These are phyloP conservation scores for Neurospora sp. DNA, from an alignment of 495 filamentous ascomycete species.

Conservation along the genomic window DNA sequence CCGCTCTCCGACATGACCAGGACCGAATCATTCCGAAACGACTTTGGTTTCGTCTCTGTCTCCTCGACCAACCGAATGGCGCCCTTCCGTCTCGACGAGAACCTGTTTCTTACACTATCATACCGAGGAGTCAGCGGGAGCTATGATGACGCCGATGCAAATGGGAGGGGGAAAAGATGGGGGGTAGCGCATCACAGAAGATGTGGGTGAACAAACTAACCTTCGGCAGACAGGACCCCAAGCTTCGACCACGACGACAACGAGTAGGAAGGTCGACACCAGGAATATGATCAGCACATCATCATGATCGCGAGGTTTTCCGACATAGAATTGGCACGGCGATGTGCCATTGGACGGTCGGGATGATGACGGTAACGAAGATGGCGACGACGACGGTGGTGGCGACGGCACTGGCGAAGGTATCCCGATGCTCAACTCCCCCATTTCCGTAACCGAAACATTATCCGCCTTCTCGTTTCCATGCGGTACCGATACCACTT, in stretches of 20 bases:
- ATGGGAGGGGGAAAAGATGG: neutral
- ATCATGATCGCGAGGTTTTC: slow-evolving; percentile 23
- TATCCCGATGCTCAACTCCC: slow-evolving; percentile 6
- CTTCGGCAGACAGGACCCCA: slow-evolving; percentile 22
- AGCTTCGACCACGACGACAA: slow-evolving; percentile 26
- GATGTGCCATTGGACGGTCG: neutral
- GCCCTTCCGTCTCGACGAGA: slow-evolving; percentile 2
- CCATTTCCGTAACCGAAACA: slow-evolving; percentile 3
- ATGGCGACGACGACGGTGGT: neutral
- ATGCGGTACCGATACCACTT: slow-evolving; percentile 6
- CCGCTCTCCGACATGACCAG: neutral
- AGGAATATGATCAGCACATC: slow-evolving; percentile 29
- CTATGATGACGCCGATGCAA: neutral
- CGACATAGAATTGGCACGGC: neutral
- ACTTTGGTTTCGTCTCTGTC: neutral
- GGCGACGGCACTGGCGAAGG: neutral
- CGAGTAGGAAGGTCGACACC: slow-evolving; percentile 21
- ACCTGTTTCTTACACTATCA: neutral
- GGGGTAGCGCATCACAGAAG: neutral
- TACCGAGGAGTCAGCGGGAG: neutral
- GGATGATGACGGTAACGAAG: neutral
- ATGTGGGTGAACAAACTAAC: slow-evolving; percentile 9
- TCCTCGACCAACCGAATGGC: slow-evolving; percentile 12
- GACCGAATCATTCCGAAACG: neutral
- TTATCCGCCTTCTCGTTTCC: neutral